phyloP scores from a whole-genome alignment of 305 asterid genomes.

The Fraxinus ornus region DNA sequence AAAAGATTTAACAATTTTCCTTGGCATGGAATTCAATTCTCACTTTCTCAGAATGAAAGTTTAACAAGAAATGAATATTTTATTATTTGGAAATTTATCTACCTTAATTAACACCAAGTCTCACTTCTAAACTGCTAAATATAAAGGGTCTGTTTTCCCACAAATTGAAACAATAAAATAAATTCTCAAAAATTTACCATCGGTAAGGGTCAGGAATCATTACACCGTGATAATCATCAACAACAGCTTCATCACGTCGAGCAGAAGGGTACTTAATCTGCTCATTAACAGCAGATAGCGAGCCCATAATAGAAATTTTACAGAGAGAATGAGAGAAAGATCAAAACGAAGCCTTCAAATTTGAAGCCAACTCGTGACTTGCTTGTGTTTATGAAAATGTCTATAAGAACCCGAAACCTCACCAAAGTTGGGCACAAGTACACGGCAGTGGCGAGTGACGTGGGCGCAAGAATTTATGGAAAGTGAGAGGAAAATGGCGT shows the following conservation, averaged over 20 bases:
- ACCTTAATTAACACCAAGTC: neutral
- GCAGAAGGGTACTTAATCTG: slow-evolving; percentile 56
- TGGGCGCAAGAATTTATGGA: slow-evolving; percentile 5
- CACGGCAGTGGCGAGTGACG: neutral
- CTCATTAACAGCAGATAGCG: slow-evolving; percentile 39
- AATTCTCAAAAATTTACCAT: slow-evolving; percentile 45
- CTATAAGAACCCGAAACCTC: slow-evolving; percentile 2
- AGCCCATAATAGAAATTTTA: slow-evolving; percentile 53
- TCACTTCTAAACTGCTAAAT: neutral
- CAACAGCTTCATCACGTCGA: slow-evolving; percentile 74
- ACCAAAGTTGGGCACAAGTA: neutral
- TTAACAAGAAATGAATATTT: neutral
- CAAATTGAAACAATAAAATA: neutral
- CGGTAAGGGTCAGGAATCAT: slow-evolving; percentile 78
- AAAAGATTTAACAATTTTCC: neutral
- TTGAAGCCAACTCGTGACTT: neutral
- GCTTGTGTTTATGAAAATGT: neutral
- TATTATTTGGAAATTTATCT: neutral
- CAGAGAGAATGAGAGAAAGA: slow-evolving; percentile 10
- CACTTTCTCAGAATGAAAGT: neutral
- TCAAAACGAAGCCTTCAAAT: neutral
- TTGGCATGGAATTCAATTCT: neutral
- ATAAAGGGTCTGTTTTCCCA: neutral
- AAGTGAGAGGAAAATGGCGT: slow-evolving; percentile 7
- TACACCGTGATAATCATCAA: slow-evolving; percentile 74